phyloP scores from a whole-genome alignment of 2,329 filamentous ascomycete species.

The Blastomyces silverae region DNA sequence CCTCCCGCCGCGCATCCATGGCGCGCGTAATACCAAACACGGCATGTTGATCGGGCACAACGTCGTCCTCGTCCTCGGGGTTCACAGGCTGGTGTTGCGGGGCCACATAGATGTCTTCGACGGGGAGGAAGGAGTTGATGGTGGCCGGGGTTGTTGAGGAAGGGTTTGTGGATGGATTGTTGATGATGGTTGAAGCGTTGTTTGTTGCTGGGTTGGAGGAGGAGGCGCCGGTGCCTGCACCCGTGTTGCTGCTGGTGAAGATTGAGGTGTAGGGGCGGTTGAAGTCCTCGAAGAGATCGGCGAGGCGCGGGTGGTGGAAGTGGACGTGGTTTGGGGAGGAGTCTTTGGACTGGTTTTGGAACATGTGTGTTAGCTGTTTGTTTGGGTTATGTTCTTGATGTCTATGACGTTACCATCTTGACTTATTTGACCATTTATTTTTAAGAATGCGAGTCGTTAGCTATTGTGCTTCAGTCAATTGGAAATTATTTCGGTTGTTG shows the following conservation, averaged over 20 bases:
- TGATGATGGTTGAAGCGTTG: slow-evolving; percentile 12
- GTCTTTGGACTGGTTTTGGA: slow-evolving; percentile 42
- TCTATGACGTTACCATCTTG: slow-evolving; percentile 24
- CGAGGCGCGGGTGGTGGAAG: slow-evolving; percentile 44
- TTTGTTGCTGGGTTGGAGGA: slow-evolving; percentile 16
- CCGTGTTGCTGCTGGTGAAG: slow-evolving; percentile 20
- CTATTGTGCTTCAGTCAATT: not conserved
- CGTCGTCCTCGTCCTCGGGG: slow-evolving; percentile 61
- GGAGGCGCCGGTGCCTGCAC: slow-evolving; percentile 25
- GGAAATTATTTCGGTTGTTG: not conserved
- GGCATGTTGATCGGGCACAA: slow-evolving; percentile 61
- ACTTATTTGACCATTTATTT: not conserved
- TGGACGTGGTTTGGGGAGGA: slow-evolving; percentile 45
- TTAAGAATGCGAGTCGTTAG: not conserved
- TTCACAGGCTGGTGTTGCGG: slow-evolving; percentile 57
- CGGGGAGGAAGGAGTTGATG: slow-evolving; percentile 38
- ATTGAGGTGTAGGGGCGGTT: slow-evolving; percentile 40
- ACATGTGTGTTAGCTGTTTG: slow-evolving; percentile 12
- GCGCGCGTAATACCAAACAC: slow-evolving; percentile 60
- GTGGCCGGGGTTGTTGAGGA: slow-evolving; percentile 20
- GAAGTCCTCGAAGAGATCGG: slow-evolving; percentile 48
- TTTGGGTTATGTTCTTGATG: not conserved
- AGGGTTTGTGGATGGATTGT: slow-evolving; percentile 18
- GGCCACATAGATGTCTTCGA: slow-evolving; percentile 56
- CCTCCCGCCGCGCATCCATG: slow-evolving; percentile 50